Evolutionary conservation across 225 moss, liverwort and hornwort species (phyloP), one percentile per base, ranked within the genome.

Genomic region (Sphagnum tenellum): DNA sequence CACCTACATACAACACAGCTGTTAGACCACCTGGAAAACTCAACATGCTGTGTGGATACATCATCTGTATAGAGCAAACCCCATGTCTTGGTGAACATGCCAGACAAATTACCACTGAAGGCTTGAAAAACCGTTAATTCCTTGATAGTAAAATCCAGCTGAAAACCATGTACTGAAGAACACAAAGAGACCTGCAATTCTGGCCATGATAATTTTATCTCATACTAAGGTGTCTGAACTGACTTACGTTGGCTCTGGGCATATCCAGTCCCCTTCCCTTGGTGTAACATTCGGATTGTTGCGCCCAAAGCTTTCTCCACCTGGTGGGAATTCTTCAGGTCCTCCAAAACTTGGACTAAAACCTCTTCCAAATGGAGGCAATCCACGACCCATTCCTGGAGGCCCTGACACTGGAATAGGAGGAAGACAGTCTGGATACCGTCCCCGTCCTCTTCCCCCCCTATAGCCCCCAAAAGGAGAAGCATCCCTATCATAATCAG

Each of bases 201-300:
- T 29, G 29, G 29, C 0, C 1, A 1, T 29, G 29, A 29, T 29
- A 29, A 29, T 29, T 29, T 29, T 29, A 29, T 29, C 29, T 29
- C 29, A 29, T 1, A 29, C 29, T 29, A 29, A 29, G 29, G 29
- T 29, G 29, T 29, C 29, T 29, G 29, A 29, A 29, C 29, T 48
- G 46, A 73, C 95, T 79, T 72, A 98, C 96, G 92, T 92, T 29
- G 90, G 96, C 74, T 98, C 96, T 47, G 96, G 89, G 76, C 96
- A 98, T 72, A 98, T 98, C 96, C 96, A 98, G 52, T 98, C 96
- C 5, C 96, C 96, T 86, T 98, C 96, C 69, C 96, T 82, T 8
- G 96, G 96, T 6, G 96, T 92, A 47, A 98, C 96, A 63, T 98
- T 98, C 7, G 96, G 96, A 71, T 98, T 98, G 70, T 98, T 98